Conservation (phyloP, 108 stramenopile genomes). For the Cyclotella sp. region DNA sequence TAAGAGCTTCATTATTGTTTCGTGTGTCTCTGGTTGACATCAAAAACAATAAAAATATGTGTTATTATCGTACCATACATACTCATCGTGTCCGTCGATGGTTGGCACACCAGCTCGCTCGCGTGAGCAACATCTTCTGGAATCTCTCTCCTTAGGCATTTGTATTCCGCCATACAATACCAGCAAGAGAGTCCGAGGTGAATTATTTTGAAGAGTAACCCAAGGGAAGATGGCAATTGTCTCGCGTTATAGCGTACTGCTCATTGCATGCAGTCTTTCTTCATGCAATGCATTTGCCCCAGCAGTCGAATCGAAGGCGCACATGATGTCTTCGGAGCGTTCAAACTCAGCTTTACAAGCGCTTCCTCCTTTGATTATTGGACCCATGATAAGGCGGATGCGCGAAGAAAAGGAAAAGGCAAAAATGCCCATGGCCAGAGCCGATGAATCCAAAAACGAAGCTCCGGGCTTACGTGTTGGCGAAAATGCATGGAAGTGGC, state of each 20-base stretch:
- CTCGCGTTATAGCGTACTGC: not conserved
- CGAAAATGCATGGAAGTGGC: slow-evolving; percentile 85
- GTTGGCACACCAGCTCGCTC: too few relatives aligned
- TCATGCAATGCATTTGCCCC: slow-evolving; percentile 22
- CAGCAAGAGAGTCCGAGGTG: not conserved
- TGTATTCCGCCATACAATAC: not conserved
- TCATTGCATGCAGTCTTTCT: not conserved
- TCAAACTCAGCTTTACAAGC: slow-evolving; percentile 15
- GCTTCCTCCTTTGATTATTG: slow-evolving; percentile 63
- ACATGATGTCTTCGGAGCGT: not conserved
- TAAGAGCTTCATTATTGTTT: not conserved
- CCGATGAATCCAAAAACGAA: slow-evolving; percentile 62
- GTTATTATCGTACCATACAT: not conserved
- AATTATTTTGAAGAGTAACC: not conserved
- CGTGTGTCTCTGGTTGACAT: not conserved
- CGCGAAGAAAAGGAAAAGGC: slow-evolving; percentile 75
- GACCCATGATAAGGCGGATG: slow-evolving; percentile 85
- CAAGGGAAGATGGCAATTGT: slow-evolving; percentile 14
- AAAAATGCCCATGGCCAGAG: slow-evolving; percentile 80
- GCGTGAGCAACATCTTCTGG: too few relatives aligned
- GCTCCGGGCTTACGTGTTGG: slow-evolving; percentile 89
- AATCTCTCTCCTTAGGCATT: not conserved
- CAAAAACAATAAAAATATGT: not conserved
- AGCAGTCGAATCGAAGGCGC: not conserved
- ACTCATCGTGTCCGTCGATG: too few relatives aligned